Conservation (phyloP, 139 green algal species). For the Chlamydomonas incerta region DNA sequence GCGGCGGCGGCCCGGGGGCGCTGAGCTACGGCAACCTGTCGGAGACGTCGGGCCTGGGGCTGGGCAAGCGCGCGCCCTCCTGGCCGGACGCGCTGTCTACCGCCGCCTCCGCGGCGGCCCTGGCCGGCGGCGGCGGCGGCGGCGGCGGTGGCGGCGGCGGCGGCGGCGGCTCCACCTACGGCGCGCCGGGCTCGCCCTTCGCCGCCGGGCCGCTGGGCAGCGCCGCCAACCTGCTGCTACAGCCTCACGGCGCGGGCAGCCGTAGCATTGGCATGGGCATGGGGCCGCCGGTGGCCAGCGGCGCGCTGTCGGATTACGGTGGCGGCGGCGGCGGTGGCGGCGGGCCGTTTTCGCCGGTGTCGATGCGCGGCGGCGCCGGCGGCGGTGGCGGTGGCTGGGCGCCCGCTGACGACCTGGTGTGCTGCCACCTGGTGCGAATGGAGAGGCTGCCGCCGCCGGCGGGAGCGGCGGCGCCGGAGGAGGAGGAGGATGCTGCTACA, state of each 20-base stretch:
- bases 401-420: background rate
- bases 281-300: no score
- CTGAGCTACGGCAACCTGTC: slow-evolving; percentile 25
- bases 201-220: background rate
- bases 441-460: background rate
- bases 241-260: background rate
- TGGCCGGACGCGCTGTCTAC: background rate
- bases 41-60: background rate
- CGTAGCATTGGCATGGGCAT: background rate
- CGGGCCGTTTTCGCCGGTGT: background rate
- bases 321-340: background rate
- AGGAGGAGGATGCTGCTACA: background rate
- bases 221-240: background rate
- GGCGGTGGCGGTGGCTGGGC: background rate
- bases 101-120: no score
- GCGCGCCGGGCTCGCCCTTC: background rate
- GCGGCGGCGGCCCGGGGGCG: background rate
- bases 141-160: no score
- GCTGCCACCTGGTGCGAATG: slow-evolving; percentile 6
- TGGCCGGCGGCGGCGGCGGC: background rate
- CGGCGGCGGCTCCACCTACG: no score
- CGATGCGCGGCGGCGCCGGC: background rate
- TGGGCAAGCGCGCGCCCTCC: slow-evolving; percentile 18
- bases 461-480: no score
- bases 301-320: background rate